Conservation (phyloP, 352 stramenopile species). For the Detonula confervacea region DNA sequence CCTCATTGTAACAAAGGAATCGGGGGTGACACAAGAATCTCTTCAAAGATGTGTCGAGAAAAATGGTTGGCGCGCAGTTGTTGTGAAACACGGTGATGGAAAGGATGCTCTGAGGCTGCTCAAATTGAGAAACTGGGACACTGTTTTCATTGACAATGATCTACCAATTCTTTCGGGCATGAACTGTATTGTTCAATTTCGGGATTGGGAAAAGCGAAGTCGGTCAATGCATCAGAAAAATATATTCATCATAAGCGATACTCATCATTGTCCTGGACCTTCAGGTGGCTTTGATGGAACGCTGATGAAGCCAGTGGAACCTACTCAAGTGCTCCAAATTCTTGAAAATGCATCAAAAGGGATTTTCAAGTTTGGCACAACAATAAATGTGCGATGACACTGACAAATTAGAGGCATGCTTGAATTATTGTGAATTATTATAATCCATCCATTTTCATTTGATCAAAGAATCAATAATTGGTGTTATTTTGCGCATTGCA, state of each 20-base stretch:
- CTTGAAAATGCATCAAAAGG: slow-evolving; percentile 28
- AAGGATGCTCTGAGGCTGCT: slow-evolving; percentile 56
- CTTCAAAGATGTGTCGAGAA: slow-evolving; percentile 21
- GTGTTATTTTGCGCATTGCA: no score
- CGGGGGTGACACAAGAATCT: no score
- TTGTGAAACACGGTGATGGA: slow-evolving; percentile 39
- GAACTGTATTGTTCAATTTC: slow-evolving; percentile 60
- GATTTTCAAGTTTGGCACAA: slow-evolving; percentile 11
- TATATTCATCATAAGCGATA: slow-evolving; percentile 57
- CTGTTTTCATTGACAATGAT: slow-evolving; percentile 65
- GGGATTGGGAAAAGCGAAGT: slow-evolving; percentile 66
- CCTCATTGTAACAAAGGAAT: slow-evolving; percentile 43
- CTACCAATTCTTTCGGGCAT: slow-evolving; percentile 37
- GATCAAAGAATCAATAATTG: no score
- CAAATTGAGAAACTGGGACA: slow-evolving; percentile 70
- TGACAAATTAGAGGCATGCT: no score
- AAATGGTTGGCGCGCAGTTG: slow-evolving; percentile 56
- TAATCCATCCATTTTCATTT: no score
- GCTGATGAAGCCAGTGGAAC: slow-evolving; percentile 35
- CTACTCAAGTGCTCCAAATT: slow-evolving; percentile 15
- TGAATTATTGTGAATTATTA: no score
- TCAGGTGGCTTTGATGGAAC: slow-evolving; percentile 38
- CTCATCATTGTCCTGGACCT: neutral
- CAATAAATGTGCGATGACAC: neutral
- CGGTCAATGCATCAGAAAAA: slow-evolving; percentile 57